phyloP scores from a whole-genome alignment of 495 filamentous ascomycete species.

The Immersiella caudata region DNA sequence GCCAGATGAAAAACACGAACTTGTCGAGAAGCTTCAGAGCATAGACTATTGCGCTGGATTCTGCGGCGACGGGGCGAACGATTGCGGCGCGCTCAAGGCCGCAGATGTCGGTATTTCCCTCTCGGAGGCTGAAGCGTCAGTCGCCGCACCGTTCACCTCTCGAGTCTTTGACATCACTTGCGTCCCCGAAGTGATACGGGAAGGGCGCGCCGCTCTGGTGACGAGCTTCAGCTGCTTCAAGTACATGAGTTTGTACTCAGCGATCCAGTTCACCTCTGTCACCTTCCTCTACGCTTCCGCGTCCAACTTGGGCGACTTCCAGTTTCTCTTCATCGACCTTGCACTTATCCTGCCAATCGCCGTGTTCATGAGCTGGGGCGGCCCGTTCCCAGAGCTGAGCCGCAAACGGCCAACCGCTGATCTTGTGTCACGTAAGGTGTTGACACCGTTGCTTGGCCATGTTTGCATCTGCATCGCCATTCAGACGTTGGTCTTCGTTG shows the following conservation, averaged over 20 bases:
- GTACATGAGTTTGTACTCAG: constrained; percentile 98
- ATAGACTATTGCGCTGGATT: constrained; percentile 96
- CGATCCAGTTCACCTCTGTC: constrained; percentile 98
- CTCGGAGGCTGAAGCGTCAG: constrained; percentile 96
- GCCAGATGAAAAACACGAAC: constrained; percentile 97
- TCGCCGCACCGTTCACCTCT: constrained; percentile 96
- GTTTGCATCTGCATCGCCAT: constrained; percentile 79
- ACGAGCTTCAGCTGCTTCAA: constrained; percentile 99
- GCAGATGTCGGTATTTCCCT: constrained; percentile 99
- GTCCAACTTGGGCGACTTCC: constrained; percentile 96
- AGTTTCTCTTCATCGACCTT: constrained; percentile 96
- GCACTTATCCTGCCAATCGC: constrained; percentile 92
- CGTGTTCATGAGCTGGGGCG: constrained; percentile 98
- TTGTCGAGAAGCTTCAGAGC: constrained; percentile 95
- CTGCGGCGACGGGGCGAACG: constrained; percentile 97
- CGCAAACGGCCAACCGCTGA: constrained; percentile 88
- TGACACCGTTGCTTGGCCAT: constrained; percentile 87
- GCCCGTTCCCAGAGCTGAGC: constrained; percentile 74
- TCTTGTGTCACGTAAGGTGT: constrained; percentile 89
- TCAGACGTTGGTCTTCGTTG: constrained; percentile 72
- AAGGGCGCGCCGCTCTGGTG: constrained; percentile 91
- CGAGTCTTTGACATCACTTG: constrained; percentile 95
- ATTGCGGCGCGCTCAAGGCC: constrained; percentile 96
- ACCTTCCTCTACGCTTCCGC: constrained; percentile 95
- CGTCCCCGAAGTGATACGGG: constrained; percentile 91